These are phyloP conservation scores for Penicillium polonicum DNA, from an alignment of 2,329 filamentous ascomycete genomes.

Conservation along the genomic window DNA sequence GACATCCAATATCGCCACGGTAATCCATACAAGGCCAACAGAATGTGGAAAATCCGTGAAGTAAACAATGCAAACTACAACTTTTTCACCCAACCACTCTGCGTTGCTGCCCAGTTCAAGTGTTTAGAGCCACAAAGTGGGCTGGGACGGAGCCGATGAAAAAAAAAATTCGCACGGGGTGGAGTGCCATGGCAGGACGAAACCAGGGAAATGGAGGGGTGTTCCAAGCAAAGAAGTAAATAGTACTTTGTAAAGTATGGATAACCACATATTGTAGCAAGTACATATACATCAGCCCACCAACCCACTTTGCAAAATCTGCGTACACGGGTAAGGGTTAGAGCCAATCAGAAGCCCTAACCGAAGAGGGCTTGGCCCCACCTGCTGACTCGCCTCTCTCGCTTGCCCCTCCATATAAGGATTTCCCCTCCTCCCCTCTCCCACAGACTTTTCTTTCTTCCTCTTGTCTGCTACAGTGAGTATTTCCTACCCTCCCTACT, in stretches of 20 bases:
- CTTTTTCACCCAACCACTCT: constrained; percentile 23
- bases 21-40: not conserved
- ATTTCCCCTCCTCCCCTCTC: constrained; percentile 45
- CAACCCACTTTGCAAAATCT: constrained; percentile 36
- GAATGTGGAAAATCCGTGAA: constrained; percentile 1
- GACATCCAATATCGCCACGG: not conserved
- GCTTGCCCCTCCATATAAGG: constrained; percentile 50
- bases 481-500: constrained; percentile 37
- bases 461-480: constrained; percentile 49
- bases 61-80: constrained; percentile 16
- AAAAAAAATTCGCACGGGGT: constrained; percentile 30
- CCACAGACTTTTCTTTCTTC: constrained; percentile 42
- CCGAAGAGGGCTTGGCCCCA: constrained; percentile 37
- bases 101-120: constrained; percentile 41
- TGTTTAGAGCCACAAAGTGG: constrained; percentile 16
- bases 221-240: constrained; percentile 6
- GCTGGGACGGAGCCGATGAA: constrained; percentile 17
- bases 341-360: constrained; percentile 29
- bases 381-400: constrained; percentile 38
- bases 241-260: constrained; percentile 9
- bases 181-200: constrained; percentile 20
- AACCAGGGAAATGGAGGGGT: constrained; percentile 30
- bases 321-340: constrained; percentile 21
- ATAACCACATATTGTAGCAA: not conserved
- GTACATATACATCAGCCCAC: constrained; percentile 11